phyloP scores from a whole-genome alignment of 202 grass and related monocot genomes.

The Cymbopogon flexuosus region DNA sequence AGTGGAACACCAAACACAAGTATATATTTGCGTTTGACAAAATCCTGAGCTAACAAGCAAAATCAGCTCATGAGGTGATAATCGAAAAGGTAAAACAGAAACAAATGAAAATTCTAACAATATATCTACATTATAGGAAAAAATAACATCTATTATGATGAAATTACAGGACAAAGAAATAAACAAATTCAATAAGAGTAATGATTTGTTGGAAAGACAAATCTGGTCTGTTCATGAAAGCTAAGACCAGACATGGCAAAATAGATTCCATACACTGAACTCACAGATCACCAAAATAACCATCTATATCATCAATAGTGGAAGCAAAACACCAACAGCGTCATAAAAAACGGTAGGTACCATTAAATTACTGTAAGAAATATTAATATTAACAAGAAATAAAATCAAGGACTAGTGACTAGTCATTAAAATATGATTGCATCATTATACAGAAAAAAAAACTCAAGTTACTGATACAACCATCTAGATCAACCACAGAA shows the following conservation, averaged over 20 bases:
- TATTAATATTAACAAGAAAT: background rate
- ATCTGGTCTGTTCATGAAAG: background rate
- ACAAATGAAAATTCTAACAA: background rate
- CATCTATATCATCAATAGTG: background rate
- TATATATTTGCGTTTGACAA: background rate
- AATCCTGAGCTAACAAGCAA: background rate
- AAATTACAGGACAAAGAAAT: background rate
- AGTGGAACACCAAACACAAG: background rate
- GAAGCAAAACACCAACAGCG: background rate
- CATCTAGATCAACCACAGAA: background rate
- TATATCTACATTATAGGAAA: background rate
- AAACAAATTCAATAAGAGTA: background rate
- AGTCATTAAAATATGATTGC: background rate
- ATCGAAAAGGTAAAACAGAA: background rate
- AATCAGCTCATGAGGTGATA: background rate
- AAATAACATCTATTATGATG: background rate
- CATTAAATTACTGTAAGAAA: background rate
- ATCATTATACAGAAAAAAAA: background rate
- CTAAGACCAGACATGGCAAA: background rate
- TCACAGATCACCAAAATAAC: background rate
- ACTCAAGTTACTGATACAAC: background rate
- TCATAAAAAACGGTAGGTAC: background rate
- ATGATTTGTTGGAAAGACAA: background rate
- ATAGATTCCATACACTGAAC: background rate
- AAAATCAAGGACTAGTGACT: background rate